These are phyloP conservation scores for Backusella westeae DNA, from an alignment of 192 early-diverging fungal genomes.

Conservation along the genomic window DNA sequence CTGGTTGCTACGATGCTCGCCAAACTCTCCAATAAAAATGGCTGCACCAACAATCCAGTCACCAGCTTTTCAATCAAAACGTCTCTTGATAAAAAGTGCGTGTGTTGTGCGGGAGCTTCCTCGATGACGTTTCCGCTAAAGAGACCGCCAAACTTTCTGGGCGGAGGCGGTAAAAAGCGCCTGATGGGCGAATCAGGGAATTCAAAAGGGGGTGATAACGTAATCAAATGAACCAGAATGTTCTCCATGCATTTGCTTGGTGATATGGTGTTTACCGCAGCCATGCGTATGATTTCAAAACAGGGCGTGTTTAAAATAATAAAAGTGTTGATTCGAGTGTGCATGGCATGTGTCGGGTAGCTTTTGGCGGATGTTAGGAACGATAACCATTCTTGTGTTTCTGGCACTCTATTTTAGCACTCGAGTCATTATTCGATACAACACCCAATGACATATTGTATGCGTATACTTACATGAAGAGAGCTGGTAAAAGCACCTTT, in stretches of 20 bases:
- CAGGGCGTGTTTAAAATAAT: not conserved
- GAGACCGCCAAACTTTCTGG: not conserved
- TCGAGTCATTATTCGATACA: not conserved
- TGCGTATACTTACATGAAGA: not conserved
- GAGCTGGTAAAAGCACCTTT: conserved; percentile 11
- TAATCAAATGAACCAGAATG: not conserved
- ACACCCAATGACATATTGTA: not conserved
- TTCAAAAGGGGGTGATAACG: not conserved
- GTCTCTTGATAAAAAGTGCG: not conserved
- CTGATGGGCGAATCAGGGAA: not conserved
- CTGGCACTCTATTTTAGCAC: not conserved
- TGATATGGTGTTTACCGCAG: not conserved
- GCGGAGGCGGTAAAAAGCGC: not conserved
- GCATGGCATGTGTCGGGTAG: not conserved
- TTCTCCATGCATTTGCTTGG: not conserved
- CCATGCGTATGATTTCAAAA: not conserved
- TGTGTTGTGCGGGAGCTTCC: not conserved
- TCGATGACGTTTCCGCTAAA: not conserved
- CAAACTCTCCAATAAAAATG: conserved; percentile 1
- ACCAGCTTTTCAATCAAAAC: not conserved
- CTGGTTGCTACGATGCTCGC: not conserved
- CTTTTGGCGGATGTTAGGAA: not conserved
- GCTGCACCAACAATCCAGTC: not conserved
- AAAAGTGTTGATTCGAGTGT: not conserved
- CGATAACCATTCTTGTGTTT: not conserved